Base-by-base conservation (phyloP, 164 flowering plant genomes). In the Annona cherimola region DNA sequence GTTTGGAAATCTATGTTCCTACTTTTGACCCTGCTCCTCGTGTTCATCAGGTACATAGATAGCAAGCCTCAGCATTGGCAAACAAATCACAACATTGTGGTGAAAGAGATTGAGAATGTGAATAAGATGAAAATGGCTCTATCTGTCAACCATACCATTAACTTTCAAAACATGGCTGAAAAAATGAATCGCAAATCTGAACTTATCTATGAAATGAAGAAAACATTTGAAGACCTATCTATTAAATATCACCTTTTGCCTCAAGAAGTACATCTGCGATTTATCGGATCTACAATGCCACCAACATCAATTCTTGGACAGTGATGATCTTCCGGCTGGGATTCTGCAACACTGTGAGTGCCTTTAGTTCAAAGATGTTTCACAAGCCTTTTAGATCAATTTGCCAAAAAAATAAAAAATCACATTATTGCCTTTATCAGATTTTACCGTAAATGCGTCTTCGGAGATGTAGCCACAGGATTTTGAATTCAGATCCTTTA, bases 71-170 rank as follows among this genome's bases (percentile, higher is more conserved):
- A 85, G 62, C 85, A 86, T 66, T 94, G 97, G 97, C 83, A 79
- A 20, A 84, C 91, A 5, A 68, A 64, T 39, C 92, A 86, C 82
- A 79, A 80, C 12, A 82, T 92, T 26, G 73, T 80, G 40, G 81
- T 92, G 41, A 88, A 84, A 80, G 96, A 90, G 45, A 92, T 94
- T 16, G 91, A 82, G 77, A 68, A 94, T 67, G 75, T 89, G 74
- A 89, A 94, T 88, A 87, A 86, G 82, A 83, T 94, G 88, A 82
- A 81, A 60, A 86, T 94, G 87, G 93, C 59, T 60, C 86, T 94
- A 0, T 84, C 69, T 71, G 81, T 89, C 11, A 82, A 69, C 61
- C 98, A 94, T 76, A 94, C 97, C 16, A 89, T 90, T 46, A 94
- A 90, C 79, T 85, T 88, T 69, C 97, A 94, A 73, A 84, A 90